Conservation (phyloP, 305 asterid genomes). For the Fraxinus velutina region DNA sequence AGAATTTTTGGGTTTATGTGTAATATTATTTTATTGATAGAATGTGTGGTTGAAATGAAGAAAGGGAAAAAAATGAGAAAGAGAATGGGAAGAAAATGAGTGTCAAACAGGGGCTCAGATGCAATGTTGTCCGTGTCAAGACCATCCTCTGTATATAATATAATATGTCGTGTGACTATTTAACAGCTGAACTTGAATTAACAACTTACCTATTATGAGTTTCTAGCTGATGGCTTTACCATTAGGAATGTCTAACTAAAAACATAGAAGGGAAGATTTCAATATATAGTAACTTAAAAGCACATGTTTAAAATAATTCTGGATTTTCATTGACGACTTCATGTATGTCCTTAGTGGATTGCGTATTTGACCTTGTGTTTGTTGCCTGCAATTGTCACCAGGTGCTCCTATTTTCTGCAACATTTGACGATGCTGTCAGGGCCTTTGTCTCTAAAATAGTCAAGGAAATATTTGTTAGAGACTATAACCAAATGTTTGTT, state of each 20-base stretch:
- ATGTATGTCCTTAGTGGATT: not conserved
- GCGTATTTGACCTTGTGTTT: conserved; percentile 17
- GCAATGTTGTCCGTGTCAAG: not conserved
- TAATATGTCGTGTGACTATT: not conserved
- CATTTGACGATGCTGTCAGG: conserved; percentile 71
- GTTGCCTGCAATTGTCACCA: conserved; percentile 29
- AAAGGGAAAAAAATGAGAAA: too few relatives aligned
- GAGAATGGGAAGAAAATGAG: too few relatives aligned
- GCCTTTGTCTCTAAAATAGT: conserved; percentile 65
- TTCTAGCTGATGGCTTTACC: not conserved
- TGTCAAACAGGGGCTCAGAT: too few relatives aligned
- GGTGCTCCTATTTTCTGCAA: conserved; percentile 94
- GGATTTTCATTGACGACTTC: conserved; percentile 8
- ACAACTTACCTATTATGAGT: not conserved
- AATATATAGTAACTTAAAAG: not conserved
- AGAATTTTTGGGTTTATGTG: too few relatives aligned
- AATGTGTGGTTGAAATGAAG: too few relatives aligned
- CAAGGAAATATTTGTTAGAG: conserved; percentile 57
- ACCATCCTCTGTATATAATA: not conserved
- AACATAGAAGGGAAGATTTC: not conserved
- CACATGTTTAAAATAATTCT: not conserved
- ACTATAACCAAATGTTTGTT: conserved; percentile 77
- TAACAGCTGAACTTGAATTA: not conserved
- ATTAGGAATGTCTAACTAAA: not conserved
- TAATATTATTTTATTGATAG: too few relatives aligned